Base-by-base conservation (phyloP, 495 filamentous ascomycete genomes). In the Astrothelium macrocarpum region DNA sequence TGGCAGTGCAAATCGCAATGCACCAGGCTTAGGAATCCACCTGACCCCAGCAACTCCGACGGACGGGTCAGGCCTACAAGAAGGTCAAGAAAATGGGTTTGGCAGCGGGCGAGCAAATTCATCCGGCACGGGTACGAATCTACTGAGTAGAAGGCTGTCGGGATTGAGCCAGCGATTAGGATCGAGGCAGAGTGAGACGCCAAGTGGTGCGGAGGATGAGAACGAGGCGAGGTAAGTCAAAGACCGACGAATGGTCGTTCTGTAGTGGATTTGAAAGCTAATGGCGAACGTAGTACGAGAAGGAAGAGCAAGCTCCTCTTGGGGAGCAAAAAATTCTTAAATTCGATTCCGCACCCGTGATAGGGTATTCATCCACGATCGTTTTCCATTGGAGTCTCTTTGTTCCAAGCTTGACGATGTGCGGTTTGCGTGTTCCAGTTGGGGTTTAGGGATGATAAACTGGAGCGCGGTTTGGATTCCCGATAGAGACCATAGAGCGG, bases 121-220 rank as follows among this genome's bases (percentile, higher is more conserved):
- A 1, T 25, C 62, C 31, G 65, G 68, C 32, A 25, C 31, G 11
- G 63, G 68, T 16, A 53, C 66, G 20, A 34, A 56, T 5, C 64
- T 63, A 0, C 53, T 68, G 34, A 39, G 58, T 0, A 28, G 68
- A 12, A 61, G 62, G n/a, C 29, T 70, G 20, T 66, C 68, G 12
- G 68, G 68, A 31, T 68, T 70, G 34, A 64, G 68, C 60, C 65
- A 68, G 43, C 66, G 66, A 18, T 46, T 70, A 28, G 63, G 68
- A 12, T 60, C 65, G 32, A 59, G 68, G n/a, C 31, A 60, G 7
- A 62, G 36, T 2, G 42, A 36, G 39, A 42, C 25, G 23, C 61
- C 18, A 25, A 49, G 10, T 32, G 26, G 14, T 2, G 29, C n/a
- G 10, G 58, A 26, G 16, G 46, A 66, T 12, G 58, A 32, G 5